Base-by-base conservation (phyloP, 2,329 filamentous ascomycete genomes). In the Trichoderma atrobrunneum region DNA sequence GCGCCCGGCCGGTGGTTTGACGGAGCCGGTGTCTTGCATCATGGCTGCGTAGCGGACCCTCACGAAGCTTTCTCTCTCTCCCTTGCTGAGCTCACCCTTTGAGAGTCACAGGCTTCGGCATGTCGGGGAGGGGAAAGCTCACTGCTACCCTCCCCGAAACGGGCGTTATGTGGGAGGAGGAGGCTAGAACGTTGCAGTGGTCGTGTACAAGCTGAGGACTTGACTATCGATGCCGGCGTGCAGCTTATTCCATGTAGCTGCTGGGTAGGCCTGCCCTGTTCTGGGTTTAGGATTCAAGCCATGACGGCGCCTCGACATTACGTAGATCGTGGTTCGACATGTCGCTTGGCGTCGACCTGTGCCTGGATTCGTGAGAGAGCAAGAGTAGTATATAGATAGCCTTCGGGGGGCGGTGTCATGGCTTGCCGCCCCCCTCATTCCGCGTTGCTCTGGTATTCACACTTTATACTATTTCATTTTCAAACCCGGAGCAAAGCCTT, bases 1-100 rank as follows among this genome's bases (percentile, higher is more conserved):
- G 66, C 66, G 66, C 39, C 56, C 66, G 66, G 57, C 66, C 66
- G 57, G 57, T 26, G 30, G 57, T 70, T 69, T 57, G 56, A 70
- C 57, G 54, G 54, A 16, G 57, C 66, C 66, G 56, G 66, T 69
- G 56, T 70, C 43, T 70, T 71, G 69, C 69, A 65, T 71, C 69
- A 71, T 71, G 69, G 61, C 30, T 71, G 69, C 60, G 60, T 66
- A 66, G 69, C 69, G 43, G 59, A 28, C 61, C 68, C 61, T 65
- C 68, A 10, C 39, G 39, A 64, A 71, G 69, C 69, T 71, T 39
- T 36, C n/a, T 24, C 34, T 43, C 39, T 63, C 26, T 24, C 36
- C 28, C 48, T 32, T n/a, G 30, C 39, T 56, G 39, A 30, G 26
- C 56, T 36, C 32, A 36, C 36, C 39, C 39, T 43, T 10, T n/a